Evolutionary conservation across 2,329 filamentous ascomycete genomes (phyloP).

Genomic region (Tolypocladium sp.): DNA sequence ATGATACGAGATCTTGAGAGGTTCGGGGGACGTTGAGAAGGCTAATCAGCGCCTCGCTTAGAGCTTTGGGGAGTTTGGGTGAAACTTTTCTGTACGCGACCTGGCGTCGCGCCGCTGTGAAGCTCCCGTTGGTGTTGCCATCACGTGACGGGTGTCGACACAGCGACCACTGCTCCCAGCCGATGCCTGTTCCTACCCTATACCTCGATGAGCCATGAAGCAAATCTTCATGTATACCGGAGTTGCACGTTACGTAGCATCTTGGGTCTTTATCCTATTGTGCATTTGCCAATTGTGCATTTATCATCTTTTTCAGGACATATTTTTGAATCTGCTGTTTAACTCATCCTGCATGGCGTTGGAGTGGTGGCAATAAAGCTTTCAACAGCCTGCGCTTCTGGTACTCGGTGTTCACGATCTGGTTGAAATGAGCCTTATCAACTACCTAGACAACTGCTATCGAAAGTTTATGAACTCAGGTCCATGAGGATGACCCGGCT

Average conservation of each 20-base stretch:
- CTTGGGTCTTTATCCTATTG: background rate
- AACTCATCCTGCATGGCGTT: background rate
- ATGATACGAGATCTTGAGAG: background rate
- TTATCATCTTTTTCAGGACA: background rate
- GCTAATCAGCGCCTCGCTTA: background rate
- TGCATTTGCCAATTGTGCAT: no score
- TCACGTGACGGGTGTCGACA: background rate
- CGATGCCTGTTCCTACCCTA: background rate
- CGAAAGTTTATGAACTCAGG: no score
- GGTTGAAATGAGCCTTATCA: no score
- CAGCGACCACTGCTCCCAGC: no score
- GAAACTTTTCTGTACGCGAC: background rate
- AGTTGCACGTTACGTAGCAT: background rate
- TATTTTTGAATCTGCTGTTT: background rate
- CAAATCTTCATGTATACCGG: no score
- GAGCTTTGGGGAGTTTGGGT: background rate
- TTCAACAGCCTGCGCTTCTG: background rate
- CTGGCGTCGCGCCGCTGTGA: background rate
- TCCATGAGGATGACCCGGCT: no score
- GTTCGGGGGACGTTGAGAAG: background rate
- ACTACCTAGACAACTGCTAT: no score
- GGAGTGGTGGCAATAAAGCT: background rate
- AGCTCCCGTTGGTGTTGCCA: background rate
- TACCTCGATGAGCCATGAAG: background rate
- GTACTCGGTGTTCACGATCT: background rate